Base-by-base conservation (phyloP, 306 rosid genomes). In the Fragaria iinumae region DNA sequence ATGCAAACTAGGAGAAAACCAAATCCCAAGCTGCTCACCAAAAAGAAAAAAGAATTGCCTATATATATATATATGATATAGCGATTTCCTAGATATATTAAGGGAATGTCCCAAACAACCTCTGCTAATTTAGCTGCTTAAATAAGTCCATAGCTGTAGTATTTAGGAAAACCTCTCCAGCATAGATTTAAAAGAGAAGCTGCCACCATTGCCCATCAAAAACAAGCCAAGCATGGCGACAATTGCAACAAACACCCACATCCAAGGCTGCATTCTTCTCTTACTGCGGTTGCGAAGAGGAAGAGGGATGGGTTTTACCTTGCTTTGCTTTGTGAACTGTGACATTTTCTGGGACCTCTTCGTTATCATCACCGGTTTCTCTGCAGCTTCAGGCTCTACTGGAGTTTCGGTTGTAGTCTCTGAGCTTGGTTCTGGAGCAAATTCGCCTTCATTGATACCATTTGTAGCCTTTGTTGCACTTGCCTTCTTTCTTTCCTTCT, bases 221-320 rank as follows among this genome's bases (percentile, higher is more conserved):
- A 85, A 81, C 81, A 89, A 67, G 78, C 82, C 91, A 68, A 82
- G 77, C 48, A 69, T 80, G 70, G 70, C 77, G 66, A 87, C 44
- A 44, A 80, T 11, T 2, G 86, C 50, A 65, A 87, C 75, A 41
- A 82, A 34, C 48, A 55, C 82, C 96, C 96, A 93, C 93, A 93
- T 88, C 96, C 91, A 93, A 67, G 93, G 79, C 56, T 93, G 96
- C 83, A 91, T 81, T 81, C 86, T 88, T 63, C 87, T 93, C 86
- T 85, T 93, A 21, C 86, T 84, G 21, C 96, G 85, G 87, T 86
- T 93, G 71, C 96, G 91, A 36, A 91, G 84, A 73, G 95, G 87
- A 55, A 65, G 85, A 21, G 98, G 96, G 14, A 89, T 73, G 16
- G 95, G 52, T 74, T 88, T 93, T 52, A 83, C 77, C 87, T 80